Evolutionary conservation across 2,329 filamentous ascomycete species (phyloP).

Genomic region (Hirsutella thompsonii): DNA sequence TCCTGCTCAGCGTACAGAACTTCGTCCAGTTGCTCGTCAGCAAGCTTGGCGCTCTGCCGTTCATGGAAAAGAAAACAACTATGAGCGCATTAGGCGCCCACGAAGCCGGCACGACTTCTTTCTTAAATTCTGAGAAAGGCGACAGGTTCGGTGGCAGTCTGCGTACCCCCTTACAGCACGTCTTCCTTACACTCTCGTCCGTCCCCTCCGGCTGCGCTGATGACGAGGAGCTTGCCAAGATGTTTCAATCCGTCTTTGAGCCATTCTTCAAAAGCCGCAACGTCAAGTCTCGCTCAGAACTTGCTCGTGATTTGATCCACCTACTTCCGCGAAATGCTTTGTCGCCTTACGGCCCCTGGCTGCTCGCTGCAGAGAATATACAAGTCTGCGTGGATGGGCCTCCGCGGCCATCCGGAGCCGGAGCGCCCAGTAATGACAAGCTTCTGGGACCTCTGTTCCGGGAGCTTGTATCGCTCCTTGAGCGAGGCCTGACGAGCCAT

Average conservation of each 20-base stretch:
- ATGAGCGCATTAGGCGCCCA: slow-evolving; percentile 42
- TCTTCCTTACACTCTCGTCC: slow-evolving; percentile 48
- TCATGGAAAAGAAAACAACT: slow-evolving; percentile 47
- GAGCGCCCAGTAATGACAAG: slow-evolving; percentile 19
- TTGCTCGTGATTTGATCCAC: slow-evolving; percentile 38
- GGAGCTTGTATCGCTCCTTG: slow-evolving; percentile 53
- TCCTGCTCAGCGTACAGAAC: slow-evolving; percentile 39
- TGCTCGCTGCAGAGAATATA: slow-evolving; percentile 34
- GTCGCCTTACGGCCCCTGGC: slow-evolving; percentile 37
- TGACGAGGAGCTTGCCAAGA: slow-evolving; percentile 28
- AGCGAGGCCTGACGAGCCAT: slow-evolving; percentile 41
- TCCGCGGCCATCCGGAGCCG: slow-evolving; percentile 9
- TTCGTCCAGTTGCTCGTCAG: slow-evolving; percentile 36
- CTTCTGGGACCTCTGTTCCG: slow-evolving; percentile 57
- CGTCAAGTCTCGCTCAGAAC: slow-evolving; percentile 27
- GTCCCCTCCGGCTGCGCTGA: slow-evolving; percentile 34
- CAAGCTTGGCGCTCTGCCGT: slow-evolving; percentile 44
- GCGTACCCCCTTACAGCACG: slow-evolving; percentile 50
- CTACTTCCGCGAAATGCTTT: slow-evolving; percentile 30
- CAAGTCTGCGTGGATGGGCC: slow-evolving; percentile 25
- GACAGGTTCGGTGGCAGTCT: slow-evolving; percentile 36
- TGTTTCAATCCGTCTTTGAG: slow-evolving; percentile 38
- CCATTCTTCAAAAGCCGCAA: slow-evolving; percentile 45
- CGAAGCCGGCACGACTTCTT: slow-evolving; percentile 52
- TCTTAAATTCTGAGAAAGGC: slow-evolving; percentile 41